phyloP scores from a whole-genome alignment of 1,139 yeast genomes.

The Debaryomyces fabryi region DNA sequence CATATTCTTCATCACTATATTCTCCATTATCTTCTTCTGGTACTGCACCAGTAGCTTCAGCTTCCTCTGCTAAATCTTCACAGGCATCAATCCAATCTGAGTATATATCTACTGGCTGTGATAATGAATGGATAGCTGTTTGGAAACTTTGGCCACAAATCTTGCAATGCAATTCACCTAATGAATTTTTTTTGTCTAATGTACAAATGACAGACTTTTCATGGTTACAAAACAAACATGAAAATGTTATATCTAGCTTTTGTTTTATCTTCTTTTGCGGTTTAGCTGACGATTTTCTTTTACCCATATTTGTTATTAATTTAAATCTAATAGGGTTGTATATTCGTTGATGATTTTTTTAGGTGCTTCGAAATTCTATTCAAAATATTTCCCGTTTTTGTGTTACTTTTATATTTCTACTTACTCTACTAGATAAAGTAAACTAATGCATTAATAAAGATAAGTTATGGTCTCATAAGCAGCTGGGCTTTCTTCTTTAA shows the following conservation, averaged over 20 bases:
- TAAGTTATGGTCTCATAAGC: constrained; percentile 25
- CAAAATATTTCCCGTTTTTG: constrained; percentile 1
- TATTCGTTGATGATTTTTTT: constrained; percentile 1
- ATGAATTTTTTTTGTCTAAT: constrained; percentile 81
- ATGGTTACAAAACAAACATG: constrained; percentile 94
- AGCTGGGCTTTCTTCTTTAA: constrained; percentile 48
- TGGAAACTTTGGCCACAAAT: constrained; percentile 96
- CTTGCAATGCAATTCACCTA: constrained; percentile 87
- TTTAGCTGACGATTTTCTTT: constrained; percentile 86
- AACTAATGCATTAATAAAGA: constrained; percentile 3
- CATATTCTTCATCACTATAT: constrained; percentile 44
- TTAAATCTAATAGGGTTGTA: not conserved
- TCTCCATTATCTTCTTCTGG: constrained; percentile 31
- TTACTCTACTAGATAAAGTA: not conserved
- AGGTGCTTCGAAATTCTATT: not conserved
- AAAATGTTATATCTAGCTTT: constrained; percentile 80
- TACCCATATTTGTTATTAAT: constrained; percentile 56
- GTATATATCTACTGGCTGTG: constrained; percentile 92
- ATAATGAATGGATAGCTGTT: constrained; percentile 77
- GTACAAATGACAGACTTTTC: constrained; percentile 89
- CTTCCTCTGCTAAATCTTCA: constrained; percentile 86
- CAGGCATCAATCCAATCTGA: constrained; percentile 99
- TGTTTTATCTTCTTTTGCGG: constrained; percentile 82
- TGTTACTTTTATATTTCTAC: constrained; percentile 2
- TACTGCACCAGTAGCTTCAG: constrained; percentile 29